phyloP scores from a whole-genome alignment of 2,329 filamentous ascomycete species.

The Aspergillus nomiae region DNA sequence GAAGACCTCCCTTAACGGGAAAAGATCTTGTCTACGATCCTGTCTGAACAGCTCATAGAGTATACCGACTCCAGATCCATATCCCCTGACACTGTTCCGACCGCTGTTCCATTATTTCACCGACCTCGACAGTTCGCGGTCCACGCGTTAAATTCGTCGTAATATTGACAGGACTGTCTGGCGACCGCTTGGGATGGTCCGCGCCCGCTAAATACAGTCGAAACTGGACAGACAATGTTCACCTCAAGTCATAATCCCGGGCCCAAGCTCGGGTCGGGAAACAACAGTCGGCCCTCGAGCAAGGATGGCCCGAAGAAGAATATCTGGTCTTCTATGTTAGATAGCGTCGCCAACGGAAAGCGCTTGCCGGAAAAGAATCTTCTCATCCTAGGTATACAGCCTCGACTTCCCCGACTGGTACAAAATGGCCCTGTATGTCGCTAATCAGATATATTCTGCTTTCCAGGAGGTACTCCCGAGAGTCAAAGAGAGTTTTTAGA shows the following conservation, averaged over 20 bases:
- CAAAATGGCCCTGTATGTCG: conserved; percentile 7
- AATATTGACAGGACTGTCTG: background rate
- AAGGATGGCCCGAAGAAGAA: conserved; percentile 75
- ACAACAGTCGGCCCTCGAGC: conserved; percentile 48
- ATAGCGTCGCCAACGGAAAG: conserved; percentile 86
- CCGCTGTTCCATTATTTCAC: conserved; percentile 19
- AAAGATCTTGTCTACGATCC: background rate
- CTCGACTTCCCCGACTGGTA: background rate
- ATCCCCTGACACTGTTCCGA: conserved; percentile 37
- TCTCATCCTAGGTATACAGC: conserved; percentile 71
- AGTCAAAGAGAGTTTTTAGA: conserved; percentile 84
- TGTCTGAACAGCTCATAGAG: conserved; percentile 3
- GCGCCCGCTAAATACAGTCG: conserved; percentile 36
- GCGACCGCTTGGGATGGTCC: conserved; percentile 35
- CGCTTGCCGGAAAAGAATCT: conserved; percentile 89
- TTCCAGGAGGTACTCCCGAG: conserved; percentile 74
- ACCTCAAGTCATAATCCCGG: conserved; percentile 39
- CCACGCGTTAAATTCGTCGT: conserved; percentile 21
- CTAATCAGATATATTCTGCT: conserved; percentile 18
- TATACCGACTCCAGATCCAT: conserved; percentile 7
- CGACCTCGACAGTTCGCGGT: conserved; percentile 7
- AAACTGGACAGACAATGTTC: conserved; percentile 41
- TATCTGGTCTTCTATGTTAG: conserved; percentile 92
- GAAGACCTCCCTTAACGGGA: background rate
- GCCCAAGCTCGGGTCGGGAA: conserved; percentile 31